A percentile compares a stretch with the other conserved stretches of the same genome.
Evolutionary conservation across 2,329 filamentous ascomycete species (phyloP).

Genomic region (Claviceps africana): DNA sequence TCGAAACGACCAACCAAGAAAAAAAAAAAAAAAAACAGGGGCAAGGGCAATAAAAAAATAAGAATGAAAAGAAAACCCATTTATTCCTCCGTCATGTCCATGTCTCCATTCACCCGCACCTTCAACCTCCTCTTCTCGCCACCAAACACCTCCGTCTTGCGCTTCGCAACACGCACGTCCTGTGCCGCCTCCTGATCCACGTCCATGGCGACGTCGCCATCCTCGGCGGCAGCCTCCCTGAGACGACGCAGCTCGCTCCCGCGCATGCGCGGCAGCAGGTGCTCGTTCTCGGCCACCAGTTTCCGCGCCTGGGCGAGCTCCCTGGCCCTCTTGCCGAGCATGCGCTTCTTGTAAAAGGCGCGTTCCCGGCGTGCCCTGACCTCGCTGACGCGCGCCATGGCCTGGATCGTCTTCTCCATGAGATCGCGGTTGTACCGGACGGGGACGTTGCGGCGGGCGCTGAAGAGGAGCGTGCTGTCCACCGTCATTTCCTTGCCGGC

Average conservation of each 20-base stretch:
- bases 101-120: constrained; percentile 21
- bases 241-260: constrained; percentile 47
- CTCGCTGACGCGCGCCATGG: constrained; percentile 82
- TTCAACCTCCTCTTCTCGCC: constrained; percentile 26
- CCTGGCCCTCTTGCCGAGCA: constrained; percentile 78
- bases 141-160: constrained; percentile 27
- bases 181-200: constrained; percentile 19
- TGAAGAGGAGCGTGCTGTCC: constrained; percentile 86
- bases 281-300: constrained; percentile 81
- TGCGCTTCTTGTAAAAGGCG: constrained; percentile 85
- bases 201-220: constrained; percentile 34
- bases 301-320: constrained; percentile 70
- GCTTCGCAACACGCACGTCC: constrained; percentile 11
- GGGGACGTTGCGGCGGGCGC: constrained; percentile 83
- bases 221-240: constrained; percentile 34
- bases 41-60: too few relatives aligned
- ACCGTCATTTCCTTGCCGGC: constrained; percentile 83
- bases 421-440: constrained; percentile 93
- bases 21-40: neutral
- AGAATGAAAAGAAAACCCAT: constrained; percentile 5
- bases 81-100: constrained; percentile 16
- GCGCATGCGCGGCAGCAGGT: constrained; percentile 66
- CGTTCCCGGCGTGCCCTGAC: constrained; percentile 73
- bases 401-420: constrained; percentile 72
- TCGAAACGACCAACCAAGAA: too few relatives aligned